phyloP scores from a whole-genome alignment of 495 filamentous ascomycete species.

The Podospora tetraspora region DNA sequence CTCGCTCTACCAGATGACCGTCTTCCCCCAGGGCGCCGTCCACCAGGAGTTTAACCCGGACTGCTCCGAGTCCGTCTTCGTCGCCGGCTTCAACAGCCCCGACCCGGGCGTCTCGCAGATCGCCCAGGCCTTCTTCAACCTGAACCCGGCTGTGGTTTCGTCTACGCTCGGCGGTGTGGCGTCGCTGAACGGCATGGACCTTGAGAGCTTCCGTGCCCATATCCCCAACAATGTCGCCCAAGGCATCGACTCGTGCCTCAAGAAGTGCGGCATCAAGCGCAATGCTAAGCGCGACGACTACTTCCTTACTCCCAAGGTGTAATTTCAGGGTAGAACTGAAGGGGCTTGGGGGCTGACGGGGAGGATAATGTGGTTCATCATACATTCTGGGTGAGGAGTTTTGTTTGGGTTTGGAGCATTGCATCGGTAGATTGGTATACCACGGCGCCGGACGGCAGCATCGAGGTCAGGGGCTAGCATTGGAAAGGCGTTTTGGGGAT shows the following conservation, averaged over 20 bases:
- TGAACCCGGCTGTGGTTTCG: slow-evolving; percentile 7
- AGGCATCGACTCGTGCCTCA: slow-evolving; percentile 9
- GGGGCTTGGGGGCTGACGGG: not conserved
- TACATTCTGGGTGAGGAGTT: not conserved
- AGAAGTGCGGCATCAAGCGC: slow-evolving; percentile 11
- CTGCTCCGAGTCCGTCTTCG: slow-evolving; percentile 29
- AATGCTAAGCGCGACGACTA: slow-evolving; percentile 10
- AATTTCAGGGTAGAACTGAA: not conserved
- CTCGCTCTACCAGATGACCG: slow-evolving; percentile 34
- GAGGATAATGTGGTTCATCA: not conserved
- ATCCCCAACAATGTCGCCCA: slow-evolving; percentile 10
- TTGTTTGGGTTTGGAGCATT: not conserved
- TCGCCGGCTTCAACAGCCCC: slow-evolving; percentile 39
- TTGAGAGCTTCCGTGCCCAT: slow-evolving; percentile 6
- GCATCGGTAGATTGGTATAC: not conserved
- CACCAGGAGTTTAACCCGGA: slow-evolving; percentile 52
- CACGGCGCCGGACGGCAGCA: not conserved
- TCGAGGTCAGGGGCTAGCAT: not conserved
- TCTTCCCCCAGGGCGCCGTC: slow-evolving; percentile 46
- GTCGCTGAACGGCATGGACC: slow-evolving; percentile 11
- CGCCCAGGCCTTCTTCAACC: slow-evolving; percentile 31
- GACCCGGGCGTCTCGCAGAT: slow-evolving; percentile 46
- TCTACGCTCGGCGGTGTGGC: slow-evolving; percentile 9
- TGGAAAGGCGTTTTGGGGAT: not conserved
- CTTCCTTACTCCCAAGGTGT: not conserved